Evolutionary conservation across 768 basidiomycete genomes (phyloP).

Genomic region (Mrakia gelida): DNA sequence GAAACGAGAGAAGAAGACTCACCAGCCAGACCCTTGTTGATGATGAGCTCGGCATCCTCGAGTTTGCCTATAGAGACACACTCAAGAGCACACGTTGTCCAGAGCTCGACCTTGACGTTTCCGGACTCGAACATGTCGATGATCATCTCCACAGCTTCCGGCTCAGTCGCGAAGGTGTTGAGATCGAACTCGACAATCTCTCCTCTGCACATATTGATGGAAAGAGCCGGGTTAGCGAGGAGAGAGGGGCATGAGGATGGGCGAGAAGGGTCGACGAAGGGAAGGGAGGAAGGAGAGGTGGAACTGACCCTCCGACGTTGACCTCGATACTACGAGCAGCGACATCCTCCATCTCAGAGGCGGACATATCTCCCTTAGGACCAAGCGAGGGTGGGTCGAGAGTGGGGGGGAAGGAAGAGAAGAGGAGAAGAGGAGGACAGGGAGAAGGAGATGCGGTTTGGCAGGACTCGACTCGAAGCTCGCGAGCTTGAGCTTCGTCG

Average conservation of each 20-base stretch:
- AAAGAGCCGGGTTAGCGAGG: not conserved
- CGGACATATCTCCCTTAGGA: not conserved
- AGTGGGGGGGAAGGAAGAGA: not conserved
- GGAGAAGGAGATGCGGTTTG: slow-evolving; percentile 5
- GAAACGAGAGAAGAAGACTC: slow-evolving; percentile 27
- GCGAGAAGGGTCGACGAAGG: not conserved
- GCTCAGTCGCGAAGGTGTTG: slow-evolving; percentile 65
- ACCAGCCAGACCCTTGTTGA: slow-evolving; percentile 52
- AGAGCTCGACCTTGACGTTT: slow-evolving; percentile 65
- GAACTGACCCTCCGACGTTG: slow-evolving; percentile 12
- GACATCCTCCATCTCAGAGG: not conserved
- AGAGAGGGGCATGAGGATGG: not conserved
- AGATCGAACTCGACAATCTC: slow-evolving; percentile 88
- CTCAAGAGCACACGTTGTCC: slow-evolving; percentile 47
- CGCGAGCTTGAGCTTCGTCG: not conserved
- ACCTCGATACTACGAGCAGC: slow-evolving; percentile 26
- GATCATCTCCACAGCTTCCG: slow-evolving; percentile 34
- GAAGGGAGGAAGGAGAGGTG: not conserved
- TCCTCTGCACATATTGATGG: not conserved
- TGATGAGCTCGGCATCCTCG: slow-evolving; percentile 72
- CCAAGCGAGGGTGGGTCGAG: not conserved
- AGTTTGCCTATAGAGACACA: slow-evolving; percentile 60
- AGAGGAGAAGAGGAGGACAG: too few relatives aligned
- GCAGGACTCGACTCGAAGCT: not conserved
- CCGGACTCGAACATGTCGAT: slow-evolving; percentile 58